phyloP scores from a whole-genome alignment of 1,284 basidiomycete genomes.

The Porodaedalea pini region DNA sequence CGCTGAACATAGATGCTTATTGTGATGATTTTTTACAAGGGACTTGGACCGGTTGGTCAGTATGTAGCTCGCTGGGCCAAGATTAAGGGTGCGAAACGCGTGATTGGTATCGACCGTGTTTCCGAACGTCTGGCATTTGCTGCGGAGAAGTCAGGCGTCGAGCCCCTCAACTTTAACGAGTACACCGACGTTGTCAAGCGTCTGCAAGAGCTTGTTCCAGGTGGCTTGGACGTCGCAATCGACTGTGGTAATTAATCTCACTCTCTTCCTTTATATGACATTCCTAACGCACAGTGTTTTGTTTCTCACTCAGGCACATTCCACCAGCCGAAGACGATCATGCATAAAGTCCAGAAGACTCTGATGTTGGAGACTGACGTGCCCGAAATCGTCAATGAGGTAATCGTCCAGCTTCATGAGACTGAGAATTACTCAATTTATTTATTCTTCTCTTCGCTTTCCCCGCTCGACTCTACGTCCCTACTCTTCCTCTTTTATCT shows the following conservation, averaged over 20 bases:
- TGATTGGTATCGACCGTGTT: conserved; percentile 71
- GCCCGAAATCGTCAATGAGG: conserved; percentile 70
- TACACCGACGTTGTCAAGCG: conserved; percentile 53
- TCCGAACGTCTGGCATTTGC: conserved; percentile 62
- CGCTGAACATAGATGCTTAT: not conserved
- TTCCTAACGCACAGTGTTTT: not conserved
- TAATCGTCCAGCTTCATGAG: too few relatives aligned
- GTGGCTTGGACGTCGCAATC: conserved; percentile 61
- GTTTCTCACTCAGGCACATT: conserved; percentile 47
- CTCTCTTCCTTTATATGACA: not conserved
- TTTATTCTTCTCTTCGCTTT: too few relatives aligned
- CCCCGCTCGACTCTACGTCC: too few relatives aligned
- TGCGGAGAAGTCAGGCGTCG: conserved; percentile 50
- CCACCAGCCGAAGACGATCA: conserved; percentile 63
- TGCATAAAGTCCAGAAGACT: conserved; percentile 67
- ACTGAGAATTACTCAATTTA: too few relatives aligned
- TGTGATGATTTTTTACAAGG: conserved; percentile 31
- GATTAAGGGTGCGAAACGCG: conserved; percentile 65
- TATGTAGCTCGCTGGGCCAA: conserved; percentile 59
- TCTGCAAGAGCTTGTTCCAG: conserved; percentile 59
- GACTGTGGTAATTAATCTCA: conserved; percentile 38
- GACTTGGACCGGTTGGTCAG: conserved; percentile 61
- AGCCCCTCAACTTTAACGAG: conserved; percentile 62
- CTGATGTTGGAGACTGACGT: conserved; percentile 77
- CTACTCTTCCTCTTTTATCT: too few relatives aligned